Evolutionary conservation across 2,329 filamentous ascomycete species (phyloP).

Genomic region (Cladosporium velox): DNA sequence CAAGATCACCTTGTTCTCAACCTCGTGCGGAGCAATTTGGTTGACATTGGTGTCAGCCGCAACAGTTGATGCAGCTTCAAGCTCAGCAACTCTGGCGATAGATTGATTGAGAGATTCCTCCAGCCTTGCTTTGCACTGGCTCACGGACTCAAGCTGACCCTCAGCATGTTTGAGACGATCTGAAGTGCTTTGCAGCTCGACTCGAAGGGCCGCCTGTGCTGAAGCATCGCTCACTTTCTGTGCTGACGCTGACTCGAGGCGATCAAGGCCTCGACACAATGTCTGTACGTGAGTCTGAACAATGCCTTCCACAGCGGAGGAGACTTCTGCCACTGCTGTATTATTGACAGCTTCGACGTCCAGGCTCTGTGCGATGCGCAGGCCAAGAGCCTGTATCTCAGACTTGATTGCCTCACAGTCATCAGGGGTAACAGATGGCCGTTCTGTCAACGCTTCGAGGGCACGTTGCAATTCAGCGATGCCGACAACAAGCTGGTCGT

Average conservation of each 20-base stretch:
- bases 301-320: neutral
- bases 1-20: constrained; percentile 3
- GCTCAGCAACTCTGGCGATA: neutral
- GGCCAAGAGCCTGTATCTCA: neutral
- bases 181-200: neutral
- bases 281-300: neutral
- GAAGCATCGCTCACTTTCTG: neutral
- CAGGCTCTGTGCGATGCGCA: neutral
- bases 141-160: neutral
- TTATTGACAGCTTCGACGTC: neutral
- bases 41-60: neutral
- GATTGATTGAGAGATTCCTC: neutral
- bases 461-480: neutral
- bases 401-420: neutral
- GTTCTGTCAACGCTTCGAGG: neutral
- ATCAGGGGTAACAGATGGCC: neutral
- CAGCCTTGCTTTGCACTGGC: neutral
- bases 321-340: neutral
- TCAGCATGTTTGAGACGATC: neutral
- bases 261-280: neutral
- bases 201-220: neutral
- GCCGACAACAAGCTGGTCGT: neutral
- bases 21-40: neutral
- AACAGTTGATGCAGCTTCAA: neutral
- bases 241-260: neutral